Conservation (phyloP, 2,329 filamentous ascomycete species). For the Alternaria postmessia region DNA sequence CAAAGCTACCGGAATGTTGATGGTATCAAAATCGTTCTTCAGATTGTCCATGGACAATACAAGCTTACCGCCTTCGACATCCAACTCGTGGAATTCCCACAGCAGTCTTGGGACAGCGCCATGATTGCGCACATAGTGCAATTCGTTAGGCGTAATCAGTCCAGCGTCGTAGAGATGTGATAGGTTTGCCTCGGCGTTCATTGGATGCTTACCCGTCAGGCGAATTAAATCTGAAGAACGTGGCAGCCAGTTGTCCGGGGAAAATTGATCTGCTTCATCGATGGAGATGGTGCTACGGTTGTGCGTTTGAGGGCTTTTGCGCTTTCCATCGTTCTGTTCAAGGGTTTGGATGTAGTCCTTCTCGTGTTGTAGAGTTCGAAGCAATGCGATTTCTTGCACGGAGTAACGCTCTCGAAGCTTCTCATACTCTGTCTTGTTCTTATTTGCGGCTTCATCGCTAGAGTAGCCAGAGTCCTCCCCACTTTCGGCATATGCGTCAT, state of each 20-base stretch:
- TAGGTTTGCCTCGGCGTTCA: constrained; percentile 61
- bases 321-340: constrained; percentile 55
- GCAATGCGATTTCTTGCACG: constrained; percentile 51
- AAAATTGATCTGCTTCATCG: constrained; percentile 61
- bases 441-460: not conserved
- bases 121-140: not conserved
- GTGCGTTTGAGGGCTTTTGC: constrained; percentile 47
- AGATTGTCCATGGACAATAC: not conserved
- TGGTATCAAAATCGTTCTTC: not conserved
- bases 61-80: not conserved
- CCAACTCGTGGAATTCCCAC: not conserved
- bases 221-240: constrained; percentile 58
- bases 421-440: not conserved
- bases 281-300: constrained; percentile 49
- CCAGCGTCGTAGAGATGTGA: not conserved
- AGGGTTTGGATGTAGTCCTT: constrained; percentile 53
- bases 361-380: constrained; percentile 55
- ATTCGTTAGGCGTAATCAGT: not conserved
- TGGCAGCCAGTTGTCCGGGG: constrained; percentile 64
- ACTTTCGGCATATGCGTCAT: not conserved
- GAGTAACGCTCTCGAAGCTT: constrained; percentile 52
- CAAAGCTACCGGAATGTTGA: not conserved
- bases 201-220: constrained; percentile 61
- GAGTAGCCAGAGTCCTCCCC: not conserved
- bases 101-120: not conserved